Base-by-base conservation (phyloP, 345 rosid genomes). In the Ailanthus altissimus region DNA sequence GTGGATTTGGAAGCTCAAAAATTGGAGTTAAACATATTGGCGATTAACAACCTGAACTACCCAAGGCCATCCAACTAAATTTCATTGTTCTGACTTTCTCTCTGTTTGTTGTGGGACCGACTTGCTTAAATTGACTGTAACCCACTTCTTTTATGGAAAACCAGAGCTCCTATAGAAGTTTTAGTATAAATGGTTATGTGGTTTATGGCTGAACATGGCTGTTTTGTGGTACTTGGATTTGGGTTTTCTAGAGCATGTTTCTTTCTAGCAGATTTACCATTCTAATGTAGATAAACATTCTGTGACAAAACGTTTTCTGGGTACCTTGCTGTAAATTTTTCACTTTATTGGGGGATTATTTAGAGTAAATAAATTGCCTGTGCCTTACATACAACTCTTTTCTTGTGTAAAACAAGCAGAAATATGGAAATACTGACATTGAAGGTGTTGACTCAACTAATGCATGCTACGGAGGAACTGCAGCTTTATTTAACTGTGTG, bases 381-480 rank as follows among this genome's bases (percentile, higher is more conserved):
- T 76, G 40, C 59, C 60, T 73, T 21, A 72, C 53, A 15, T 42
- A 6, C 50, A 45, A 45, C 32, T 67, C 68, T 81, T 72, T 68
- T 84, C 57, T 70, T 8, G 60, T 76, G 77, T 43, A 36, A 82
- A 81, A 80, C 85, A 79, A 77, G 65, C 91, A 97, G 99, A 87
- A 92, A 85, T 80, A 79, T 79, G 99, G 99, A 71, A 97, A 97
- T 83, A 91, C 98, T 16, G 98, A 97, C 78, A 90, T 97, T 42
- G 99, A 97, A 87, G 99, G 99, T 47, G 99, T 97, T 66, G 99
- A 97, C 86, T 97, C 99, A 1, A 86, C 91, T 20, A 97, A 97
- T 85, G 99, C 99, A 78, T 97, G 99, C 83, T 97, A 97, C 64
- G 99, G 99, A 20, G 99, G 99, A 75, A 97, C 99, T 58, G 99